Evolutionary conservation across 2,329 filamentous ascomycete genomes (phyloP), one percentile per base, ranked within the genome.

Genomic region (Nannizzia gypsea): DNA sequence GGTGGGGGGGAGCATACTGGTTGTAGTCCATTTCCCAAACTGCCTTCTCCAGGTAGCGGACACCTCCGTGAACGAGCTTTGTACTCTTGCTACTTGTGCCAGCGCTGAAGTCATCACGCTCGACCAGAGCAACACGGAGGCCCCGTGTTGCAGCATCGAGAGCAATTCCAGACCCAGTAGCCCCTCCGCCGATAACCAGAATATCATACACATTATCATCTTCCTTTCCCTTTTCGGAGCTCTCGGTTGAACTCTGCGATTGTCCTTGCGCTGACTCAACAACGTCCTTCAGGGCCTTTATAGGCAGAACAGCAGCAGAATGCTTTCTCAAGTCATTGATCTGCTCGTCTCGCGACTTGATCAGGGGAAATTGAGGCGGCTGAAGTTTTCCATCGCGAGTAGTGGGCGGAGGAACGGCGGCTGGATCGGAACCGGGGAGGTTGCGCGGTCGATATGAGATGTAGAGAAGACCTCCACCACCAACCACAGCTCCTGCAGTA

Each of bases 41-140:
- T 59, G 88, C 88, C 78, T 93, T 93, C 73, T 93, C 89, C 61
- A 93, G 78, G 71, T 92, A 93, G 65, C 88, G 83, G 62, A 93
- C 89, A 69, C 88, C 88, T 66, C 88, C 88, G 73, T 93, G 88
- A 17, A 93, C 89, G 58, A 93, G 80, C 75, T 93, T 93, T 56
- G 88, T 93, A 76, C 87, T 90, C 77, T 92, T 92, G 73, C 86
- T 89, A 76, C 87, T 90, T 44, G 88, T 92, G 31, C 89, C 88
- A 63, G 85, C 81, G 66, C 85, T 86, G 71, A 92, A 93, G 73
- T 93, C 88, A 71, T 92, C 89, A 63, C 88, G 81, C 75, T 93
- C 88, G 15, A 93, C 87, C 57, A 91, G 75, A 11, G 89, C 88
- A 61, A 93, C 88, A 74, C 85, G 89, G 67, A 92, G 76, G 1